Evolutionary conservation across 2,329 filamentous ascomycete species (phyloP).

Genomic region (Cercospora sp.): DNA sequence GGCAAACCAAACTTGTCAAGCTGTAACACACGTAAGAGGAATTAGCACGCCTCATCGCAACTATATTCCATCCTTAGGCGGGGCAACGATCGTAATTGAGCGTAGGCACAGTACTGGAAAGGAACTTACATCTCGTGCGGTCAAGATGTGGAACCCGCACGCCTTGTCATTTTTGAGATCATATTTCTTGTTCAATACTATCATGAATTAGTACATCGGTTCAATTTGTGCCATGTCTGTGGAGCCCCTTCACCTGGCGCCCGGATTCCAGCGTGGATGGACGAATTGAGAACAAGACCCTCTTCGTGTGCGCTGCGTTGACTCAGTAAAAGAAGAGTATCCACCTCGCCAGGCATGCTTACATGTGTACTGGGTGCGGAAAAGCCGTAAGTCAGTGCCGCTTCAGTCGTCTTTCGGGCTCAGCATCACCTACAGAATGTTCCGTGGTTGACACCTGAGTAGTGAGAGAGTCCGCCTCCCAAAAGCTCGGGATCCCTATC

Average conservation of each 20-base stretch:
- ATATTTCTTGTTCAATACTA: constrained; percentile 47
- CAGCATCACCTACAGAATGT: constrained; percentile 44
- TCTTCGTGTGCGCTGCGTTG: constrained; percentile 64
- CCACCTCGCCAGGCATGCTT: background rate
- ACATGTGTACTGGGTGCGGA: background rate
- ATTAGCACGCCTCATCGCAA: background rate
- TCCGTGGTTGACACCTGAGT: constrained; percentile 61
- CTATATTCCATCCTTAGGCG: background rate
- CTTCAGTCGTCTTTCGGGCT: background rate
- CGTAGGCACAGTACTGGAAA: background rate
- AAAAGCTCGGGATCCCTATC: constrained; percentile 55
- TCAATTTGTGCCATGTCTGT: background rate
- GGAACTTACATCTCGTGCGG: constrained; percentile 48
- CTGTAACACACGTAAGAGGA: background rate
- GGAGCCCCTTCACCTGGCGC: constrained; percentile 43
- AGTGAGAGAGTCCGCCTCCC: constrained; percentile 60
- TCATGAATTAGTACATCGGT: background rate
- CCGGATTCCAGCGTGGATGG: constrained; percentile 63
- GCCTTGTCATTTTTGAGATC: constrained; percentile 59
- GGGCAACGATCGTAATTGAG: background rate
- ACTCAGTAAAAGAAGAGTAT: constrained; percentile 32
- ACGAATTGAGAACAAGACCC: constrained; percentile 58
- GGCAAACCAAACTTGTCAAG: constrained; percentile 52
- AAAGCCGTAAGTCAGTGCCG: background rate
- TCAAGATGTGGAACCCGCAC: constrained; percentile 61